These are phyloP conservation scores for Gossypioides kirkii DNA, from an alignment of 345 rosid genomes.

Conservation along the genomic window DNA sequence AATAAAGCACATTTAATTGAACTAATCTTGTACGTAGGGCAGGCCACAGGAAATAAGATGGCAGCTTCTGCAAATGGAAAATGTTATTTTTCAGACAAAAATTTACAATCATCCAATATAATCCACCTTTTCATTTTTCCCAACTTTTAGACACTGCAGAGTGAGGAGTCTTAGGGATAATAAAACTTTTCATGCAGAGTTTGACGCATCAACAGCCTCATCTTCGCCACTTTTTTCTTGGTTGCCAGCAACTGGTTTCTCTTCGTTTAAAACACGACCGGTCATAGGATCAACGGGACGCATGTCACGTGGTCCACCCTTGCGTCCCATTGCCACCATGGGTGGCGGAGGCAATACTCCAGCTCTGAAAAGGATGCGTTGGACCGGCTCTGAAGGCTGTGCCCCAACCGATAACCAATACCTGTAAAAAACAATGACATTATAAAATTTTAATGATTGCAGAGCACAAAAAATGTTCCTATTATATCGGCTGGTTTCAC, in stretches of 20 bases:
- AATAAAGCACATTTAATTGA: neutral
- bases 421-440: constrained; percentile 32
- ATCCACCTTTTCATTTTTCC: neutral
- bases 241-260: constrained; percentile 21
- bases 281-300: constrained; percentile 80
- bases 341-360: constrained; percentile 90
- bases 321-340: constrained; percentile 77
- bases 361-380: constrained; percentile 73
- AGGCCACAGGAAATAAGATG: neutral
- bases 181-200: neutral
- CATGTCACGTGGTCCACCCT: constrained; percentile 66
- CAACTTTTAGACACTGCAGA: neutral
- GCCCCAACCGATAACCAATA: constrained; percentile 98
- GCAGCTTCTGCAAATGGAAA: neutral
- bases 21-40: neutral
- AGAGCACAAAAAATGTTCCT: neutral
- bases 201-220: neutral
- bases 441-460: too few relatives aligned
- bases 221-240: neutral
- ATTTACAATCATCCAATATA: neutral
- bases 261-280: constrained; percentile 45
- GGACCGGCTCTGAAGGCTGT: constrained; percentile 84
- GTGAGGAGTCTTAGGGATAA: neutral
- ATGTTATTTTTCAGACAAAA: neutral
- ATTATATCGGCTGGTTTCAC: neutral